Conservation (phyloP, 2,329 filamentous ascomycete species). For the Colletotrichum cordylinicola region DNA sequence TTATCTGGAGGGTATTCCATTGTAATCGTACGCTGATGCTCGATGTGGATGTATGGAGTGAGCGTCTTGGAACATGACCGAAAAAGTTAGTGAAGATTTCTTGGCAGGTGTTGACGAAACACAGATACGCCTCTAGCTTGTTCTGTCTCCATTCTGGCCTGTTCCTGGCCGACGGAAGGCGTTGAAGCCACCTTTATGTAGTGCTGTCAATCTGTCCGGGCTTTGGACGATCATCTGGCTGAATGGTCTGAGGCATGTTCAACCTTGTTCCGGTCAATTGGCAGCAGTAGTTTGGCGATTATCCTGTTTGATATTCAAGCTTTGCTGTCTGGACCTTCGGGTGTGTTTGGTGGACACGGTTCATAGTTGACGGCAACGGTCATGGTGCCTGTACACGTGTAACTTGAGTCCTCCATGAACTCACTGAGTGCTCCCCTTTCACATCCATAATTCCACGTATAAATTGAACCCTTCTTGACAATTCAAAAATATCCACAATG, state of each 20-base stretch:
- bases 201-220: accelerated
- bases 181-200: accelerated
- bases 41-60: accelerated
- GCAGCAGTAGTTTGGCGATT: background rate
- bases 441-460: background rate
- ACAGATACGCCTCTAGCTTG: too few relatives aligned
- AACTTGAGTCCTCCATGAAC: accelerated
- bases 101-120: background rate
- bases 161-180: accelerated
- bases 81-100: accelerated
- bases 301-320: background rate
- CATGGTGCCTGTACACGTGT: accelerated
- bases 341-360: accelerated
- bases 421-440: accelerated
- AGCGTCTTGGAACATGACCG: background rate
- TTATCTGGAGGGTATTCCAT: background rate
- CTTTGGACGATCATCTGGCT: accelerated
- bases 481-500: background rate
- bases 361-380: accelerated
- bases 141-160: too few relatives aligned
- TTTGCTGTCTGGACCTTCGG: background rate
- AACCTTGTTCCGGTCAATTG: background rate
- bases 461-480: background rate
- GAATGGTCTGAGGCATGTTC: accelerated
- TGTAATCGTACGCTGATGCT: background rate